Evolutionary conservation across 1,284 basidiomycete species (phyloP), one percentile per base, ranked within the genome.

Genomic region (Porogramme epimiltina): DNA sequence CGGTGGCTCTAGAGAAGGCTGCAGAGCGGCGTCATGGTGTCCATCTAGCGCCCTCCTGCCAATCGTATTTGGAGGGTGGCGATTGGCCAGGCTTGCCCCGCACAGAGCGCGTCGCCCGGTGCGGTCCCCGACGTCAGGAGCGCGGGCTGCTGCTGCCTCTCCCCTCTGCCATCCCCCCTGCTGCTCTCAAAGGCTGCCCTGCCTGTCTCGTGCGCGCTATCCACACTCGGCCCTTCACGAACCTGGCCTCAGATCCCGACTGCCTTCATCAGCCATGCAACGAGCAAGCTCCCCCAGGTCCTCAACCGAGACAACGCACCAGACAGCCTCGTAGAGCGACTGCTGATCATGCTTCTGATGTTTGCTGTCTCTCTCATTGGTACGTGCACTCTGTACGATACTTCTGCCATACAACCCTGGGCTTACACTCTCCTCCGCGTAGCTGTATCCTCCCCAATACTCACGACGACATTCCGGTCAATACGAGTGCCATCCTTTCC

Each of bases 401-500:
- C n/a, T 10, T 37, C 5, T 37, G 22, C 10, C 24, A 16, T 18
- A 20, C 13, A 10, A 13, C 25, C 4, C 13, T 23, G 13, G 11
- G 9, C 18, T 47, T 15, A 33, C 24, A 41, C 23, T 25, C 28
- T 22, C 11, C 24, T 16, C 24, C 13, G 28, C 39, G 34, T 52
- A 88, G 88, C 89, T 8, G 82, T 82, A 0, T 84, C 84, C 0
- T 87, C 91, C 56, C 88, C 89, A 0, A 70, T 80, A 0, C 50
- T 88, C 19, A 87, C 88, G 0, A 80, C 80, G 50, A 75, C 74
- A 4, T 63, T 78, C 5, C 70, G 73, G 2, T 74, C 74, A 49
- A 60, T 89, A 18, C 75, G 76, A 40, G 82, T 89, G 88, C 89
- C 18, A 91, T 91, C 36, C 67, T 91, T 5, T 82, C 89, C 2